Base-by-base conservation (phyloP, 2,329 filamentous ascomycete genomes). In the Cryphonectria radicalis region DNA sequence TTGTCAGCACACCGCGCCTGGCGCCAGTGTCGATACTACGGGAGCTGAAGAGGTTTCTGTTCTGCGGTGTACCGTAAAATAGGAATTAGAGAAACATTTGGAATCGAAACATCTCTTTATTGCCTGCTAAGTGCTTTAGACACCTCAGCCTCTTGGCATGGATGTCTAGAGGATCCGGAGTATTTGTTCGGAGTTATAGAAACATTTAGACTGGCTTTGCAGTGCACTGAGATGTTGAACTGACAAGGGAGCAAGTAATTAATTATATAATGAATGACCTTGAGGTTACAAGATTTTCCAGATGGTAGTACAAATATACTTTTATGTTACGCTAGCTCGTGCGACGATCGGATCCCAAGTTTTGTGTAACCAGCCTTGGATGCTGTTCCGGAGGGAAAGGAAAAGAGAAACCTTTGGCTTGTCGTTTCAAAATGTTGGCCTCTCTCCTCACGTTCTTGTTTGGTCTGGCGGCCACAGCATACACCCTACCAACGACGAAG, bases 131-230 rank as follows among this genome's bases (percentile, higher is more conserved):
- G 32, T 32, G 3, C 32, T 32, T 32, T 32, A 32, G 55, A 59
- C 3, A 32, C 25, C 25, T 19, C 13, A 14, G 6, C 28, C 55
- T 28, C 28, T 59, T 59, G 25, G 17, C 5, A 32, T 28, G 8
- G 25, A 17, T 17, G 25, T 59, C 4, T 19, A 14, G 19, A 14
- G n/a, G 25, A 57, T 32, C 25, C 53, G 53, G 53, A 57, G 53
- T 57, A 57, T 32, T 57, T 10, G 4, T 17, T 59, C 55, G 55
- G 55, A 59, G 55, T 59, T 19, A 59, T 59, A 59, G 55, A 59
- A 59, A 19, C 13, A 59, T 17, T 17, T 8, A 7, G 4, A 19
- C 28, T 59, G 13, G 14, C 25, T 19, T 19, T 32, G 3, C 6
- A 35, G 2, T 59, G 25, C 22, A 25, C 50, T 55, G 50, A 11